These are phyloP conservation scores for Ceratopteris richardii DNA, from an alignment of 75 land plant species.

Conservation along the genomic window DNA sequence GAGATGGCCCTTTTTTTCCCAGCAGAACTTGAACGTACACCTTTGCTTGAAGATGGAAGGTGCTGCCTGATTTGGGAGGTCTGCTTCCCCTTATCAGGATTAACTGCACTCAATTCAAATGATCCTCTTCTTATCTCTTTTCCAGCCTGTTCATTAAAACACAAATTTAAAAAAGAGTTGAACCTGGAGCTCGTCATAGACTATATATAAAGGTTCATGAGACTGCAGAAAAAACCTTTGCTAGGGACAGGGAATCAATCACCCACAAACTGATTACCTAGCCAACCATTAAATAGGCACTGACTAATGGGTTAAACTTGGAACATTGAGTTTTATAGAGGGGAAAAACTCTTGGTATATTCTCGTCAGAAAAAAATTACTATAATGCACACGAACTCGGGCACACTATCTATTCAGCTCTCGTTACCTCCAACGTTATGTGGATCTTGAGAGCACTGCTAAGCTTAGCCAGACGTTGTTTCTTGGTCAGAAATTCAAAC, in stretches of 20 bases:
- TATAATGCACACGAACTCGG: background rate
- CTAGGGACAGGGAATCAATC: background rate
- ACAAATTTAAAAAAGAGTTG: background rate
- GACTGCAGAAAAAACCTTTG: background rate
- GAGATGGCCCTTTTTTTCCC: background rate
- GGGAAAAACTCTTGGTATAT: background rate
- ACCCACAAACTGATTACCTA: too few relatives aligned
- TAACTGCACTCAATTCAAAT: slow-evolving; percentile 43
- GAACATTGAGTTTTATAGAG: background rate
- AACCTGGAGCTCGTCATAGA: background rate
- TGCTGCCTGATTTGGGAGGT: background rate
- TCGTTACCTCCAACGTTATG: slow-evolving; percentile 55
- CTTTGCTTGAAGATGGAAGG: background rate
- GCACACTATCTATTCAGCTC: background rate
- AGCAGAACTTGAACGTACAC: background rate
- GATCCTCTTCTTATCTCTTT: slow-evolving; percentile 44
- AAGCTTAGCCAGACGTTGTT: slow-evolving; percentile 47
- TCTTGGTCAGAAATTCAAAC: slow-evolving; percentile 58
- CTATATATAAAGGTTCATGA: background rate
- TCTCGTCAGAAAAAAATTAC: background rate
- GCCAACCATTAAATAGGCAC: too few relatives aligned
- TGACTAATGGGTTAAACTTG: background rate
- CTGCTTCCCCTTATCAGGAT: slow-evolving; percentile 23
- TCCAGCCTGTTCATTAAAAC: slow-evolving; percentile 29
- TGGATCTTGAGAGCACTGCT: slow-evolving; percentile 62